Base-by-base conservation (phyloP, 164 flowering plant genomes). In the Annona cherimola region DNA sequence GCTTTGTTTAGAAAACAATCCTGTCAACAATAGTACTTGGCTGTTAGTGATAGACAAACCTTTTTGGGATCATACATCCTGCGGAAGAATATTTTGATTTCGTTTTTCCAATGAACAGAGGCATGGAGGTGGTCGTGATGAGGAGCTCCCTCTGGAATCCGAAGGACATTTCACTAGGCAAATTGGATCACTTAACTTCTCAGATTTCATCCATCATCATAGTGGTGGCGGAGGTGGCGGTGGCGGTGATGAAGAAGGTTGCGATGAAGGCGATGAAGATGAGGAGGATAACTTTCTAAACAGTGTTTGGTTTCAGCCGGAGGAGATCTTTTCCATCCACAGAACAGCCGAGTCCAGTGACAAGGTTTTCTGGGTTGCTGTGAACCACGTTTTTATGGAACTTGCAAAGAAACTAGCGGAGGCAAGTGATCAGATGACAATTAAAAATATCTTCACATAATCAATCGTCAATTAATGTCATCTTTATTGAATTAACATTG, bases 281-380 rank as follows among this genome's bases (percentile, higher is more conserved):
- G 39, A 74, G 2, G 18, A 60, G 0, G 81, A 79, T 3, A 90
- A 90, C 70, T 74, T 83, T 41, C 75, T 90, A n/a, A 92, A 90
- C 79, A 84, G 74, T 71, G 84, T 88, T 0, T 90, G 97, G 97
- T 87, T 78, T 69, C 97, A 92, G 70, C 89, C 92, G 0, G 95
- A 92, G 77, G 92, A 90, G 61, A 77, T 90, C 1, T 92, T 87
- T 71, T 90, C 89, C 0, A 74, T 81, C 1, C 60, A 81, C 63
- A 93, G 92, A 50, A 71, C 54, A 45, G 92, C 94, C 26, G 97
- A 92, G 79, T 80, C 57, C 1, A 79, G 92, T 62, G 82, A 90
- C 39, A 90, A 88, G 69, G 83, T 84, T 45, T 90, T 90, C 75
- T 92, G 92, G 93, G 78, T 90, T 26, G 86, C 89, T 4, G 92